phyloP scores from a whole-genome alignment of 306 rosid genomes.

The Sindora glabra region DNA sequence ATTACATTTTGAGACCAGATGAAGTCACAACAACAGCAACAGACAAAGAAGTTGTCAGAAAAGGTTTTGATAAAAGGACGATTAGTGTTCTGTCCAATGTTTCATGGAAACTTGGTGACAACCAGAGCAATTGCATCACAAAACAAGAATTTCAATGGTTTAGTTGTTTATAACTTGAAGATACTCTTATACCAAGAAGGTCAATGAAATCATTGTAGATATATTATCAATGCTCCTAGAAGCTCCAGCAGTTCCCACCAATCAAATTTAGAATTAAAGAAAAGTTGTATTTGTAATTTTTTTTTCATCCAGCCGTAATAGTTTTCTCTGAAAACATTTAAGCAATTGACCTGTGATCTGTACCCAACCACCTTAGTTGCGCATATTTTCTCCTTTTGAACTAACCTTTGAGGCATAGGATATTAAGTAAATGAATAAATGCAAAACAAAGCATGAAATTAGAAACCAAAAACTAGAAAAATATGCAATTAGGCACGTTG shows the following conservation, averaged over 20 bases:
- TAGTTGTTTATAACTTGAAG: not conserved
- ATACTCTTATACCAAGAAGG: not conserved
- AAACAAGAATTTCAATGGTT: not conserved
- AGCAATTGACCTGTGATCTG: too few species aligned
- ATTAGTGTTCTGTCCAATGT: too few species aligned
- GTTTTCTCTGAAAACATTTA: too few species aligned
- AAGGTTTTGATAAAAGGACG: not conserved
- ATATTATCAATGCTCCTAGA: too few species aligned
- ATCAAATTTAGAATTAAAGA: too few species aligned
- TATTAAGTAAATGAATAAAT: not conserved
- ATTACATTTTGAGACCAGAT: not conserved
- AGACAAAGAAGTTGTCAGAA: not conserved
- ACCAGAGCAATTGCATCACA: too few species aligned
- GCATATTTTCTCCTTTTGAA: not conserved
- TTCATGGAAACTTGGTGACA: too few species aligned
- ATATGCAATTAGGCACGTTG: not conserved
- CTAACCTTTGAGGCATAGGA: not conserved
- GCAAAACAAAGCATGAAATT: not conserved
- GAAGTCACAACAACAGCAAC: not conserved
- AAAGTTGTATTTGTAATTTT: too few species aligned
- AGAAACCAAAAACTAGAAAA: not conserved
- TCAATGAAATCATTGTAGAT: not conserved
- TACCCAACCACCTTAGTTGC: too few species aligned
- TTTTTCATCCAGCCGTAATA: too few species aligned
- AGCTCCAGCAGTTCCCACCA: too few species aligned